A percentile compares a stretch with the other conserved stretches of the same genome.
These are phyloP conservation scores for Jaminaea rosea DNA, from an alignment of 1,284 basidiomycete genomes.

Conservation along the genomic window DNA sequence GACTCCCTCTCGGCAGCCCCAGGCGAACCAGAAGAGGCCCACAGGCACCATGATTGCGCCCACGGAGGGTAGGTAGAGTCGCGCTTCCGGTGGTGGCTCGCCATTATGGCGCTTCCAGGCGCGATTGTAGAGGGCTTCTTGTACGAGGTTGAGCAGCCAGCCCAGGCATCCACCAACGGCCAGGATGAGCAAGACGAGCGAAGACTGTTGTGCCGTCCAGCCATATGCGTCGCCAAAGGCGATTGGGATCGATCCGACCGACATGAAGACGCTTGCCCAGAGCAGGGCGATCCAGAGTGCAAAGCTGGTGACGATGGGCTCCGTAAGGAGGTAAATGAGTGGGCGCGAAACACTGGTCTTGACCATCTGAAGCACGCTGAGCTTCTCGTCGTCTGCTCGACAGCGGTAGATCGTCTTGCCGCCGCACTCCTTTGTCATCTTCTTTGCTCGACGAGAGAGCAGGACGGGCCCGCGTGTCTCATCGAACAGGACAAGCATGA, in stretches of 20 bases:
- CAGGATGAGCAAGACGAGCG: constrained; percentile 23
- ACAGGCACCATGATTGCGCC: constrained; percentile 25
- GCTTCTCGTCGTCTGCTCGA: constrained; percentile 39
- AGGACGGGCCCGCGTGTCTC: constrained; percentile 49
- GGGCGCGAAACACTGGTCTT: constrained; percentile 40
- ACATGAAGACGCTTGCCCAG: constrained; percentile 10
- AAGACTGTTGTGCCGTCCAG: constrained; percentile 24
- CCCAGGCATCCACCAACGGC: constrained; percentile 52
- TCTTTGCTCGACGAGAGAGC: constrained; percentile 46
- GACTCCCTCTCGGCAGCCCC: constrained; percentile 16
- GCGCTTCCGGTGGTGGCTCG: constrained; percentile 49
- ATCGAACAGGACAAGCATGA: constrained; percentile 34
- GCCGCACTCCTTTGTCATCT: constrained; percentile 45
- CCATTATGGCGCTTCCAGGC: constrained; percentile 34
- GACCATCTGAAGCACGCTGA: constrained; percentile 37
- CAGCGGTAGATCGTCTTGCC: constrained; percentile 46
- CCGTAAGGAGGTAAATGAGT: constrained; percentile 47
- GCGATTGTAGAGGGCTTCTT: constrained; percentile 24
- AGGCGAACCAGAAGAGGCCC: constrained; percentile 26
- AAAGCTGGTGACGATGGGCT: constrained; percentile 50
- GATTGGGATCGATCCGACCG: constrained; percentile 24
- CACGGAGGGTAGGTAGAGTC: constrained; percentile 46
- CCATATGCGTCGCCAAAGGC: constrained; percentile 35
- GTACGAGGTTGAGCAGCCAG: constrained; percentile 57
- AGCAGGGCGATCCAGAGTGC: constrained; percentile 48